phyloP scores from a whole-genome alignment of 495 filamentous ascomycete species.

The Podospora sp. region DNA sequence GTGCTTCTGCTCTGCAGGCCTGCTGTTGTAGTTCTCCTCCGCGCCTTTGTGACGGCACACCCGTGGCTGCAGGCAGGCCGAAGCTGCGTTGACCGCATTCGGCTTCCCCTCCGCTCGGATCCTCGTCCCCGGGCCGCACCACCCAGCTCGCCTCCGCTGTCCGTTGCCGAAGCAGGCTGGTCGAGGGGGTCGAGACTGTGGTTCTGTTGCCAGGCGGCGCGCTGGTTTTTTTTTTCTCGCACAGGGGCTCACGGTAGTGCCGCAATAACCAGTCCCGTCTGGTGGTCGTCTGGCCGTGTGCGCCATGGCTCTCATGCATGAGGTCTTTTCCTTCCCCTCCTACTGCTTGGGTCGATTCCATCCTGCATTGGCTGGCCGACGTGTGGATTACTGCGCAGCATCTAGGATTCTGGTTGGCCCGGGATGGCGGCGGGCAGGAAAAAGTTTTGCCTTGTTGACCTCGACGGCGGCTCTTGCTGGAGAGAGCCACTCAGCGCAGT shows the following conservation, averaged over 20 bases:
- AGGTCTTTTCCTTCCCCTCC: constrained; percentile 13
- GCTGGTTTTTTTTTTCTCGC: not conserved
- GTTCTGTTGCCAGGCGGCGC: not conserved
- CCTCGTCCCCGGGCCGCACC: constrained; percentile 28
- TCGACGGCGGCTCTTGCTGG: not conserved
- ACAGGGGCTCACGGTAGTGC: not conserved
- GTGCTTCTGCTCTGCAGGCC: not conserved
- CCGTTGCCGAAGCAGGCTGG: constrained; percentile 25
- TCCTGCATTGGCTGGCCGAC: constrained; percentile 34
- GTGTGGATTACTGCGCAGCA: not conserved
- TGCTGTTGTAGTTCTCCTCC: not conserved
- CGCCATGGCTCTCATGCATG: constrained; percentile 29
- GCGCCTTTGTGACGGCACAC: constrained; percentile 16
- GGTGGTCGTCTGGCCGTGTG: not conserved
- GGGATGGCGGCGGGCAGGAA: not conserved
- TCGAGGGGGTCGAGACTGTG: not conserved
- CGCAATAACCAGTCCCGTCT: not conserved
- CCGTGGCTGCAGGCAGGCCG: constrained; percentile 23
- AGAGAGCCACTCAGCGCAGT: not conserved
- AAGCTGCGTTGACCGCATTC: constrained; percentile 22
- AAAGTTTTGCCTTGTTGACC: constrained; percentile 1
- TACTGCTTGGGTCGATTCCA: constrained; percentile 23
- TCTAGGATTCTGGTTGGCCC: constrained; percentile 32
- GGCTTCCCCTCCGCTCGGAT: constrained; percentile 31
- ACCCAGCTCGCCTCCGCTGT: constrained; percentile 3